phyloP scores from a whole-genome alignment of 1,284 basidiomycete genomes.

The Malassezia obtusa region DNA sequence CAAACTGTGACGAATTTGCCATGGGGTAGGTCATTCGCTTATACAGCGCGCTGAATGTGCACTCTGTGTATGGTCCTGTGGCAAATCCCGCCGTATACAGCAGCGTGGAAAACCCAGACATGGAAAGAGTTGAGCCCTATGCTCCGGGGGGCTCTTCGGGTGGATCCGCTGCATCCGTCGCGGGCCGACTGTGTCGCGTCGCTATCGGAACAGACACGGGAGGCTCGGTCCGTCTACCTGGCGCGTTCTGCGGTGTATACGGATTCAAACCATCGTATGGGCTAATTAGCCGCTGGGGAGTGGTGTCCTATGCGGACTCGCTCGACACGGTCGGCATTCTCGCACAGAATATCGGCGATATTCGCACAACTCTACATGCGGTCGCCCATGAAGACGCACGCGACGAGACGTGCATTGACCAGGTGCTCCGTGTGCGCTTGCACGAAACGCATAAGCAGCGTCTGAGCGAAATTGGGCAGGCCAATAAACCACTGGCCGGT shows the following conservation, averaged over 20 bases:
- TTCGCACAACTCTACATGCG: constrained; percentile 58
- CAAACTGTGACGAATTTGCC: constrained; percentile 95
- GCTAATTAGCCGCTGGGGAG: constrained; percentile 76
- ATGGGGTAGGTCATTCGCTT: constrained; percentile 59
- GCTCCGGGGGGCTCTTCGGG: constrained; percentile 51
- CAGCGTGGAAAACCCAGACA: not conserved
- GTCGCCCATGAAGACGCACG: constrained; percentile 60
- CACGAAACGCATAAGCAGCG: not conserved
- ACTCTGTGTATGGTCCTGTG: constrained; percentile 34
- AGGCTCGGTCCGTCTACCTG: constrained; percentile 82
- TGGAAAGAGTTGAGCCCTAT: not conserved
- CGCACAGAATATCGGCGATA: constrained; percentile 54
- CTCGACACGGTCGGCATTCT: constrained; percentile 87
- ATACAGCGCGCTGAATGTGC: constrained; percentile 20
- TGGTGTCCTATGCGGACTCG: constrained; percentile 86
- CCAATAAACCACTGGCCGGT: constrained; percentile 46
- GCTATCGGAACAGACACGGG: constrained; percentile 91
- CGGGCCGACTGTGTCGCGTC: constrained; percentile 30
- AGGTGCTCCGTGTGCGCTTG: constrained; percentile 11
- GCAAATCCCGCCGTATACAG: constrained; percentile 25
- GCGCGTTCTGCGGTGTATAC: constrained; percentile 81
- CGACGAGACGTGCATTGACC: constrained; percentile 67
- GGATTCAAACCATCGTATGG: constrained; percentile 94
- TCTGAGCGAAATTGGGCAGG: not conserved
- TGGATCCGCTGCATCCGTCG: constrained; percentile 41